phyloP scores from a whole-genome alignment of 495 filamentous ascomycete genomes.

The Talaromyces ruber region DNA sequence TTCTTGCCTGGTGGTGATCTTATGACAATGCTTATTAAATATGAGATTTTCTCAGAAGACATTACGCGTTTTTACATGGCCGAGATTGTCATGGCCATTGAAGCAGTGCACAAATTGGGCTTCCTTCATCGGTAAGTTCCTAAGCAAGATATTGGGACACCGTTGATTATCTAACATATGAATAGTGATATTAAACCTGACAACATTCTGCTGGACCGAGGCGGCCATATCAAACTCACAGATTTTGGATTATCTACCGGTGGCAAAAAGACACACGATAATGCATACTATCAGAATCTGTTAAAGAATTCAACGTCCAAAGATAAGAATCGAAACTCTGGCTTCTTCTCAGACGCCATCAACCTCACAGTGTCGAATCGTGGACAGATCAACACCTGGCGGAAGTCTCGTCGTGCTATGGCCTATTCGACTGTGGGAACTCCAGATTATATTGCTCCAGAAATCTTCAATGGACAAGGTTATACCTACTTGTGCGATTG shows the following conservation, averaged over 20 bases:
- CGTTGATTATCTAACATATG: neutral
- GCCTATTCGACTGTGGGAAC: slow-evolving; percentile 98
- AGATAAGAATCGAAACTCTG: slow-evolving; percentile 68
- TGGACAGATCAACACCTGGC: slow-evolving; percentile 95
- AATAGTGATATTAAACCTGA: slow-evolving; percentile 96
- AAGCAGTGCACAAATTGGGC: slow-evolving; percentile 93
- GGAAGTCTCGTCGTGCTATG: slow-evolving; percentile 88
- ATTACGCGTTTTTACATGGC: slow-evolving; percentile 99
- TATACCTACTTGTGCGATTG: slow-evolving; percentile 97
- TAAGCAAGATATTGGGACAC: neutral
- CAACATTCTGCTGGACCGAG: slow-evolving; percentile 92
- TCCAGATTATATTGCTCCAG: slow-evolving; percentile 96
- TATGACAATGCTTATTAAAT: slow-evolving; percentile 99
- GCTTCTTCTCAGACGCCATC: slow-evolving; percentile 88
- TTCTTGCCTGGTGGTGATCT: slow-evolving; percentile 96
- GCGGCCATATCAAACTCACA: slow-evolving; percentile 95
- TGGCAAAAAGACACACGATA: slow-evolving; percentile 95
- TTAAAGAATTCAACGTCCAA: slow-evolving; percentile 72
- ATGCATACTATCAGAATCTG: slow-evolving; percentile 96
- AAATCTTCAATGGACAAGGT: slow-evolving; percentile 94
- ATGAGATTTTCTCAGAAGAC: slow-evolving; percentile 98
- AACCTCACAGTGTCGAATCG: slow-evolving; percentile 97
- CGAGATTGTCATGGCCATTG: slow-evolving; percentile 93
- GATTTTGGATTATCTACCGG: slow-evolving; percentile 98
- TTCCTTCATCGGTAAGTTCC: slow-evolving; percentile 89